Evolutionary conservation across 148 eudicot genomes (phyloP), one percentile per base, ranked within the genome.

Genomic region (Linanthus parryae): DNA sequence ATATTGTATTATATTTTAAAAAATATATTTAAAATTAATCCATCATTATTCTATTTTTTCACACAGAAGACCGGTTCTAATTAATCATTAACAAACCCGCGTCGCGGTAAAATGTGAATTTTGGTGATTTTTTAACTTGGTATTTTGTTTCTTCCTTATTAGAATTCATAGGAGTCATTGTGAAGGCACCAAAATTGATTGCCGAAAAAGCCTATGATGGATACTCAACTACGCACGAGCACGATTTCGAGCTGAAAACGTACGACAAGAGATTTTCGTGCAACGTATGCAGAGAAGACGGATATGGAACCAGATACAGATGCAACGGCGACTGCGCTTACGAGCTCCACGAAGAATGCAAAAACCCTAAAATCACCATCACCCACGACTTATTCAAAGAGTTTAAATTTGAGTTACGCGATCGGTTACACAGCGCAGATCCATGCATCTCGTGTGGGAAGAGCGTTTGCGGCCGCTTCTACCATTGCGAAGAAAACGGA

Each of bases 391-490:
- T 57, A 19, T 50, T 41, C 27, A 9, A 25, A 17, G 62, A 45
- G 7, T 43, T 18, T 43, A 24, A 12, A 12, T 57, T 65, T 38
- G 37, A 17, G 8, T 65, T 65, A 33, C 18, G 22, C 19, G 34
- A 47, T 15, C 36, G 48, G 19, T 31, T 6, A 9, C 27, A 48
- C 59, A 55, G 28, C 9, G n/a, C 15, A 3, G 47, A 55, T 19
- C 20, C 29, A 17, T 65, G 69, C 38, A 50, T 23, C 18, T 62
- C 69, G 0, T 65, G 69, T 15, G 69, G 69, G 3, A 65, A 50
- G 19, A 44, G 41, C 22, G 35, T 65, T 16, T 29, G 44, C 17
- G 69, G 69, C 19, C 57, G 24, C 34, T 29, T 22, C 16, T 65
- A 65, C 37, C 55, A 56, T 35, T 64, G 61, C 35, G n/a, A 5